phyloP scores from a whole-genome alignment of 1,139 yeast species.

The Zygoascus hellenicus region DNA sequence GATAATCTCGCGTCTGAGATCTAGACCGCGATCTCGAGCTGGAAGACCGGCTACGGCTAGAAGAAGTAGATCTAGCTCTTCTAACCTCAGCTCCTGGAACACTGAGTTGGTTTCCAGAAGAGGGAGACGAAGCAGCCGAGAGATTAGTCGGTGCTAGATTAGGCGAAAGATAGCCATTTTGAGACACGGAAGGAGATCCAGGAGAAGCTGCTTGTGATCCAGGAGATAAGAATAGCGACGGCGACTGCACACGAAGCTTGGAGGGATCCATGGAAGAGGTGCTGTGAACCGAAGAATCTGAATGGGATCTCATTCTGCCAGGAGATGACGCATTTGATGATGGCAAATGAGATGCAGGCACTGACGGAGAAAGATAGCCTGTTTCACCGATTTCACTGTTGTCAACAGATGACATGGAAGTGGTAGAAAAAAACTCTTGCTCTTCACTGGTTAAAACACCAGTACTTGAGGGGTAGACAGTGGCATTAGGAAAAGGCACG shows the following conservation, averaged over 20 bases:
- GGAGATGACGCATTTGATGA: conserved; percentile 12
- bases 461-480: not conserved
- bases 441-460: not conserved
- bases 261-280: not conserved
- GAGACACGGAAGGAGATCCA: not conserved
- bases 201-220: not conserved
- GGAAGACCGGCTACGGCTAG: conserved; percentile 7
- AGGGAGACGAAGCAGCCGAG: conserved; percentile 7
- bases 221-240: conserved; percentile 9
- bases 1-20: conserved; percentile 31
- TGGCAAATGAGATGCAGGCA: not conserved
- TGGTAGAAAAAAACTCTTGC: conserved; percentile 1
- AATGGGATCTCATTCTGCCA: conserved; percentile 22
- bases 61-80: conserved; percentile 6
- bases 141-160: not conserved
- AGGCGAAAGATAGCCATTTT: conserved; percentile 5
- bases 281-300: conserved; percentile 20
- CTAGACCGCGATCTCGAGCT: conserved; percentile 24
- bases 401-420: conserved; percentile 2
- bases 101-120: conserved; percentile 5
- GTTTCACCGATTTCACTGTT: not conserved
- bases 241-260: conserved; percentile 2
- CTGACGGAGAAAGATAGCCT: not conserved
- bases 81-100: conserved; percentile 7
- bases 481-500: not conserved